A percentile compares a stretch with the other conserved stretches of the same genome.
These are phyloP conservation scores for Endothia cerciana DNA, from an alignment of 2,329 filamentous ascomycete species.

Conservation along the genomic window DNA sequence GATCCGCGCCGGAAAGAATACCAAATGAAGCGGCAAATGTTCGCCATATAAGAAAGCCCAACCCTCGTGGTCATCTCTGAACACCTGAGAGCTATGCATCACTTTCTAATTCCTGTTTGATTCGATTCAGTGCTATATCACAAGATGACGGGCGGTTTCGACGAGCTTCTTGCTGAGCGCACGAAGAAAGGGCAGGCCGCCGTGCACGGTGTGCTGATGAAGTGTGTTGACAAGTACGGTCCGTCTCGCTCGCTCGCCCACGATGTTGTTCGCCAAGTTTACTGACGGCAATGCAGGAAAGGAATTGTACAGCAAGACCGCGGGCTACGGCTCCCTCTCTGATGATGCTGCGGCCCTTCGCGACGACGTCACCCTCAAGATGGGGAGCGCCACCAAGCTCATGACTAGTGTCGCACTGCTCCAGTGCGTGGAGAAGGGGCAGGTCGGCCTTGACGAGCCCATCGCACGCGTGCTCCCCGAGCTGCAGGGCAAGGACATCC, in stretches of 20 bases:
- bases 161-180: slow-evolving; percentile 10
- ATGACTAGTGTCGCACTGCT: slow-evolving; percentile 13
- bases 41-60: not conserved
- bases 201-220: slow-evolving; percentile 13
- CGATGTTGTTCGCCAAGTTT: too few relatives aligned
- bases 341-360: not conserved
- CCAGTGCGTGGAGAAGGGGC: slow-evolving; percentile 10
- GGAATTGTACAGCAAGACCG: slow-evolving; percentile 1
- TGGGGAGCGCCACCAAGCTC: slow-evolving; percentile 13
- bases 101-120: too few relatives aligned
- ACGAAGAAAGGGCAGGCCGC: slow-evolving; percentile 7
- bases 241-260: not conserved
- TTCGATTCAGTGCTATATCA: not conserved
- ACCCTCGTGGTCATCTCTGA: not conserved
- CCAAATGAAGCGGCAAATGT: not conserved
- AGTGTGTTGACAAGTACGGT: slow-evolving; percentile 15
- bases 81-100: not conserved
- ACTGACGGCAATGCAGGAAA: slow-evolving; percentile 1
- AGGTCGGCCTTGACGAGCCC: slow-evolving; percentile 13
- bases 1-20: not conserved
- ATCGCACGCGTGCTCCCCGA: slow-evolving; percentile 10
- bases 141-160: slow-evolving; percentile 7
- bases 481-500: slow-evolving; percentile 1
- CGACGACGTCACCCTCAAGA: slow-evolving; percentile 3
- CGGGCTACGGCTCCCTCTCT: slow-evolving; percentile 12